Base-by-base conservation (phyloP, 371 early-diverging fungal species). In the Rhizopus microsporus region DNA sequence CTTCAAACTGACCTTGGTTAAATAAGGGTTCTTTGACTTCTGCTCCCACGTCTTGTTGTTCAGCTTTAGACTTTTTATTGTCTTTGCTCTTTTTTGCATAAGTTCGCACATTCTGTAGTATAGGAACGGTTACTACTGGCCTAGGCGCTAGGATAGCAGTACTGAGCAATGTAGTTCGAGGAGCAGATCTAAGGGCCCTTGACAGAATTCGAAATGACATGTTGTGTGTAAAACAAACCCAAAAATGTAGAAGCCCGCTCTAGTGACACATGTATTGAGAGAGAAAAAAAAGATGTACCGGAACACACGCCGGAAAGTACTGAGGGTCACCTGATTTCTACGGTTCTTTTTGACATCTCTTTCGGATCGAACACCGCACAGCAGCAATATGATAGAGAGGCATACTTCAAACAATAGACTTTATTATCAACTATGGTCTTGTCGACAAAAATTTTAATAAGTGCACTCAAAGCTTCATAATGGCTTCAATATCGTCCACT, bases 401-500 rank as follows among this genome's bases (percentile, higher is more conserved):
- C 6, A 4, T n/a, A 43, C 10, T 3, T n/a, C 1, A 43, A 10
- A 6, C 16, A 10, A 5, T 43, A 10, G 10, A 0, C 43, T n/a
- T 43, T 10, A 10, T 43, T 43, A 0, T 1, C 15, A 16, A n/a
- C 43, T 4, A 16, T 6, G 7, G 15, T 5, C 15, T 6, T n/a
- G 15, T 43, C 16, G 5, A 15, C 3, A 10, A 10, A 7, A 43
- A 16, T 43, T 15, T 13, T 6, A 43, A 10, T 43, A 1, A n/a
- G 23, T 4, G 23, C 15, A n/a, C n/a, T 46, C 12, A 46, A 46
- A 12, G 30, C 7, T 29, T 35, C 78, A 77, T 72, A 9, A 77
- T 15, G 5, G 82, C 79, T 71, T 92, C 92, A 56, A 92, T 83
- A 30, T 85, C 91, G 0, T 75, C 74, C 37, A 90, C 75, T 61